Evolutionary conservation across 2,329 filamentous ascomycete genomes (phyloP).

Genomic region (Coniochaeta sp.): DNA sequence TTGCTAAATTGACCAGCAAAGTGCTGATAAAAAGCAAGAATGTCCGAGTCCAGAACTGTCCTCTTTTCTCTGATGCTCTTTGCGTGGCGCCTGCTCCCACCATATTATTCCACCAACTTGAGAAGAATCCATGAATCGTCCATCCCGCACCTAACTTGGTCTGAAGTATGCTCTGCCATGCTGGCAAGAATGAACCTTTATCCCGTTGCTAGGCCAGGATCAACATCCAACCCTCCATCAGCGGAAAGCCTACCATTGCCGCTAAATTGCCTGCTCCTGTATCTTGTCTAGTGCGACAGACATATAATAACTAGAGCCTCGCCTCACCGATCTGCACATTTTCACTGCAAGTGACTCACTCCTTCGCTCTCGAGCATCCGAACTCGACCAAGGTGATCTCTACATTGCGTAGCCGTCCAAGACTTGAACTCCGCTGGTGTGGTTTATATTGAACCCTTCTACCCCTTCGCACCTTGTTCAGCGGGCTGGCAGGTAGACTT

Average conservation of each 20-base stretch:
- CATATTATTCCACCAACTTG: slow-evolving; percentile 7
- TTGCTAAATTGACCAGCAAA: slow-evolving; percentile 12
- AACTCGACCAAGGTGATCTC: slow-evolving; percentile 15
- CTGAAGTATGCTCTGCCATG: background rate
- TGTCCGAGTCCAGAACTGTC: background rate
- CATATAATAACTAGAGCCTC: slow-evolving; percentile 29
- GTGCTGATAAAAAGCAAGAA: slow-evolving; percentile 2
- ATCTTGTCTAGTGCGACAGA: slow-evolving; percentile 5
- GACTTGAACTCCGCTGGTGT: background rate
- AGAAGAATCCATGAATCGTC: background rate
- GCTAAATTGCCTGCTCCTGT: background rate
- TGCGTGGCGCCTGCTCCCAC: slow-evolving; percentile 10
- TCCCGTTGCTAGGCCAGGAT: background rate
- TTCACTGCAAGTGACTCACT: slow-evolving; percentile 28
- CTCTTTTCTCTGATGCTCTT: slow-evolving; percentile 4
- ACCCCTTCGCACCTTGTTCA: background rate
- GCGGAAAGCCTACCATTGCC: background rate
- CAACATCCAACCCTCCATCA: background rate
- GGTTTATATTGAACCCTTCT: slow-evolving; percentile 13
- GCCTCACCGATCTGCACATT: slow-evolving; percentile 33
- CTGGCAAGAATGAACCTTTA: background rate
- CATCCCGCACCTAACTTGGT: background rate
- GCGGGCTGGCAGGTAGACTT: background rate
- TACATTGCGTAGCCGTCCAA: slow-evolving; percentile 5
- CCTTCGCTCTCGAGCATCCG: slow-evolving; percentile 20